Evolutionary conservation across 208 protist genomes (phyloP), one percentile per base, ranked within the genome.

Genomic region (Tritrichomonas foetus): DNA sequence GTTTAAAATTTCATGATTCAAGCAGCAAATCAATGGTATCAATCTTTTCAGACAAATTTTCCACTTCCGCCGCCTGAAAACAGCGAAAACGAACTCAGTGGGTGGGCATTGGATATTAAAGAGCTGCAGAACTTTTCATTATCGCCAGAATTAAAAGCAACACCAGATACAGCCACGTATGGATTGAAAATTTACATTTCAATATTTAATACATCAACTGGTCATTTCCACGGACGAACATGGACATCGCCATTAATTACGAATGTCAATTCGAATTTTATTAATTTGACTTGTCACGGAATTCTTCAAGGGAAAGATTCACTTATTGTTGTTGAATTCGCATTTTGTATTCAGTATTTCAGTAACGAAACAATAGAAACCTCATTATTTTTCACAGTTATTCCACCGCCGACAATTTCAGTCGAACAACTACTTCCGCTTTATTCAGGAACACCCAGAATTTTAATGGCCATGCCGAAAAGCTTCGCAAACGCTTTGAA

Each of bases 61-160:
- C 69, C 69, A 27, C 44, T 78, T 25, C 69, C 69, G 20, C 69
- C 69, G 8, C 69, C 69, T 61, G 5, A 22, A 78, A 36, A 78
- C 33, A 36, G 20, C 20, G 69, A 36, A 36, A 36, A 5, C 3
- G 69, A 78, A 27, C 25, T 36, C 22, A 78, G 16, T 33, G 74
- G 74, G n/a, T 84, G 74, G 74, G n/a, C 44, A 3, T 13, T 84
- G 9, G 53, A 33, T 25, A 84, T 84, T 30, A 27, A 84, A 84
- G 74, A 84, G 53, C 36, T 84, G n/a, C 74, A 53, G 20, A 44
- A 84, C 53, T 84, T 84, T 84, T 84, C 74, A 84, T 84, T 84
- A 53, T 84, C 74, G 13, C 9, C 3, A 1, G 44, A 84, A 84
- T 84, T 84, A 53, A 33, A 84, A 84, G 53, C n/a, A 33, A 44